Percentiles rank a stretch among this genome's conserved stretches.
Evolutionary conservation across 2,329 filamentous ascomycete genomes (phyloP).

Genomic region (Purpureocillium lavendulum): DNA sequence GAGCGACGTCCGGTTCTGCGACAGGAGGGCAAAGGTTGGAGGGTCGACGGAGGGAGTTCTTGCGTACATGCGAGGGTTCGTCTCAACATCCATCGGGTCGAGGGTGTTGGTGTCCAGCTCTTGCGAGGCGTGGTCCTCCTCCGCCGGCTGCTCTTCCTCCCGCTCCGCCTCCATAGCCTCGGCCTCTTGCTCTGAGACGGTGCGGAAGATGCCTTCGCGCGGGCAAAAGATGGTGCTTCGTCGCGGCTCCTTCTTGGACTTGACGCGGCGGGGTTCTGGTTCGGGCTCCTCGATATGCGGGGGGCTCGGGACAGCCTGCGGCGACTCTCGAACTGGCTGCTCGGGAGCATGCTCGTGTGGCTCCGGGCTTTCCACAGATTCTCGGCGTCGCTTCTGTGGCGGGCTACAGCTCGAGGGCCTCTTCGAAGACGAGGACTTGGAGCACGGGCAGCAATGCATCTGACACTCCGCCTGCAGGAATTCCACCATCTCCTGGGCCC

Average conservation of each 20-base stretch:
- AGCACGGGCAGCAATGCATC: constrained; percentile 58
- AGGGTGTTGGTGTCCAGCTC: constrained; percentile 10
- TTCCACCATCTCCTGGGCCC: constrained; percentile 64
- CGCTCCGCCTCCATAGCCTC: constrained; percentile 30
- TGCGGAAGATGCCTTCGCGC: constrained; percentile 54
- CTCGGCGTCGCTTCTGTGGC: constrained; percentile 11
- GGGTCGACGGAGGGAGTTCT: constrained; percentile 56
- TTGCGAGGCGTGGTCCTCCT: constrained; percentile 7
- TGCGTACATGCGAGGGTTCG: constrained; percentile 35
- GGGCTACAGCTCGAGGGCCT: constrained; percentile 8
- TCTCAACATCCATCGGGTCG: constrained; percentile 18
- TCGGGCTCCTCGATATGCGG: constrained; percentile 13
- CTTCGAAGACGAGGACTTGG: constrained; percentile 22
- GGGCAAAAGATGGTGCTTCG: constrained; percentile 51
- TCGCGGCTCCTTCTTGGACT: constrained; percentile 30
- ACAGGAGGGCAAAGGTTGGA: constrained; percentile 46
- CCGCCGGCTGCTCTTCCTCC: constrained; percentile 13
- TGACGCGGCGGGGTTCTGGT: constrained; percentile 9
- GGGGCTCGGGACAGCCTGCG: constrained; percentile 8
- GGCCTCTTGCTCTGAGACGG: constrained; percentile 46
- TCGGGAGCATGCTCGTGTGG: constrained; percentile 5
- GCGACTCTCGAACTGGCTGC: constrained; percentile 23
- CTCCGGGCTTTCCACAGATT: constrained; percentile 7
- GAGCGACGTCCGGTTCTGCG: constrained; percentile 47
- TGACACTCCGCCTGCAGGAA: constrained; percentile 70